Evolutionary conservation across 2,329 filamentous ascomycete genomes (phyloP), one percentile per base, ranked within the genome.

Genomic region (Fusarium neocosmosporiellum): DNA sequence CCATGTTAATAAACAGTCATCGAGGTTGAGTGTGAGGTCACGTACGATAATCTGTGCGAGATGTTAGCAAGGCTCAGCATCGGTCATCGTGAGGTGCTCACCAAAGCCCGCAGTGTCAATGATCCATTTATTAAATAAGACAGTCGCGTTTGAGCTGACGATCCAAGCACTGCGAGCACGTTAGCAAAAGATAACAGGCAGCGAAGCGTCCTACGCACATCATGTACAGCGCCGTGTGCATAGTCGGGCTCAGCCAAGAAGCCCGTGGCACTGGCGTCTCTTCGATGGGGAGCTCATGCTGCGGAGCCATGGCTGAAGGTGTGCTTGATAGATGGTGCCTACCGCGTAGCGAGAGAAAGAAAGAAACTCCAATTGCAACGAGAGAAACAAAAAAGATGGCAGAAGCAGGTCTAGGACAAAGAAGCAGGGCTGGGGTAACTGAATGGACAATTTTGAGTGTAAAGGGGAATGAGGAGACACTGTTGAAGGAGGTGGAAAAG

Each of bases 41-140:
- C n/a, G 0, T 53, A 68, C 66, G 66, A 18, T 68, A 68, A 63
- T 67, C 66, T 68, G n/a, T 36, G 1, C 3, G 13, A 11, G 10
- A 5, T 27, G 41, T 68, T 37, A 68, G 57, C 7, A 0, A 27
- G 16, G 10, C 34, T 5, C 5, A 4, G n/a, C 0, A 1, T 18
- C 20, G 2, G 36, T 3, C 7, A 24, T 18, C 6, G 16, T 11
- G 11, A 14, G 22, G 10, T 37, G 4, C 58, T 36, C 36, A 69
- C 66, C 66, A 48, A 69, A 69, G 6, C 66, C 66, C 8, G 66
- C 66, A 27, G 64, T 69, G 0, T 67, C 53, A 29, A 69, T 59
- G 0, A 69, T 20, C 66, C 66, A 69, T 20, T 69, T 69, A 18
- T 69, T 69, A 20, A 69, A 69, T 0, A 69, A 14, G 7, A 69